Evolutionary conservation across 1,139 yeast genomes (phyloP).

Genomic region (Protomyces pachydermus): DNA sequence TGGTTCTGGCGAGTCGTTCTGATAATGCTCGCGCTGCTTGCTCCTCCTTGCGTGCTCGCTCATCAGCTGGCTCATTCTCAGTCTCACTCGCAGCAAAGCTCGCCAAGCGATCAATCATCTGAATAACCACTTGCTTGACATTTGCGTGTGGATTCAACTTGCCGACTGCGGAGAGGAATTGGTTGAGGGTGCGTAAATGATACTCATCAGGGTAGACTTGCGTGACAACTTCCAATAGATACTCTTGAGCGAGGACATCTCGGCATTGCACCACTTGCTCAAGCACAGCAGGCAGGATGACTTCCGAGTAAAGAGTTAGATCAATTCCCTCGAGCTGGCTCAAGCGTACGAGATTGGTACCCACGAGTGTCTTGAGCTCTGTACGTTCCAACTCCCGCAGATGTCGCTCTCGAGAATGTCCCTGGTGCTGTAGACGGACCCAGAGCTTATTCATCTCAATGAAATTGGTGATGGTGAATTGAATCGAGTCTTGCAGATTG

Average conservation of each 20-base stretch:
- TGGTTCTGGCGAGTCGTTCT: slow-evolving; percentile 30
- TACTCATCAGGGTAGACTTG: slow-evolving; percentile 94
- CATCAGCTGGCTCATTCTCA: slow-evolving; percentile 32
- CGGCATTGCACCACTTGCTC: slow-evolving; percentile 92
- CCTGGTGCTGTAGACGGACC: slow-evolving; percentile 95
- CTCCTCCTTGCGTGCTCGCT: slow-evolving; percentile 31
- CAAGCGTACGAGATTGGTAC: slow-evolving; percentile 82
- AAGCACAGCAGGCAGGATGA: slow-evolving; percentile 70
- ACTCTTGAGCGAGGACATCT: slow-evolving; percentile 87
- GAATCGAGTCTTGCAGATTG: slow-evolving; percentile 59
- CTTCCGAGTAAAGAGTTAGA: slow-evolving; percentile 52
- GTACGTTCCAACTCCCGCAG: slow-evolving; percentile 73
- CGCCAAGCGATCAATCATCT: slow-evolving; percentile 69
- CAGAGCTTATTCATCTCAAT: slow-evolving; percentile 96
- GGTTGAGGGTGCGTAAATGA: slow-evolving; percentile 69
- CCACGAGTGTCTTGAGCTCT: slow-evolving; percentile 86
- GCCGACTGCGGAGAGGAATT: slow-evolving; percentile 61
- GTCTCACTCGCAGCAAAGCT: slow-evolving; percentile 47
- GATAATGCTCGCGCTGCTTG: slow-evolving; percentile 30
- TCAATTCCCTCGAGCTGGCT: slow-evolving; percentile 82
- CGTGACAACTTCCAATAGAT: slow-evolving; percentile 78
- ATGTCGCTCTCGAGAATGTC: slow-evolving; percentile 77
- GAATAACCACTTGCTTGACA: slow-evolving; percentile 59
- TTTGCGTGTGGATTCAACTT: slow-evolving; percentile 66
- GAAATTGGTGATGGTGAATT: slow-evolving; percentile 76